Base-by-base conservation (phyloP, 441 rosid species). In the Cnidoscolus chayamansa region DNA sequence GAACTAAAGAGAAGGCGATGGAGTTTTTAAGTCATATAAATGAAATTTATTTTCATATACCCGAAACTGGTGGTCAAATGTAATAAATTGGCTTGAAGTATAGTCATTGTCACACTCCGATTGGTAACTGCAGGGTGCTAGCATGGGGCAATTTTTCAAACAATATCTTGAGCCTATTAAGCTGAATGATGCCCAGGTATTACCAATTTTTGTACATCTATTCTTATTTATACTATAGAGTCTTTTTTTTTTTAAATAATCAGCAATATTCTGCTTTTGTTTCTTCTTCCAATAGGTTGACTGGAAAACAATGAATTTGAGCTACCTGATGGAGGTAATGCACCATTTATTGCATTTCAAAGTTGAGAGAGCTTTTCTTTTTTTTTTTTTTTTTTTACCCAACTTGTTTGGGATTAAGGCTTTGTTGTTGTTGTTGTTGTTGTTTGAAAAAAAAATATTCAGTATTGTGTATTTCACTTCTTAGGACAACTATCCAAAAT, bases 111-210 rank as follows among this genome's bases (percentile, higher is more conserved):
- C 61, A 12, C 64, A 15, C 47, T 31, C 54, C 16, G 43, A 58
- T 75, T 78, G 69, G 17, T 65, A 69, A 69, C 70, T 77, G 68
- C 86, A 95, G 99, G 99, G 98, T 78, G 92, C 99, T 76, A 95
- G 99, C 80, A 67, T 95, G 87, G 99, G 98, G 68, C 98, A 89
- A 84, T 95, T 92, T 81, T 95, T 84, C 87, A 84, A 76, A 66
- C 87, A 88, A 71, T 95, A 90, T 80, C 96, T 95, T 63, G 89
- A 83, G 73, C 96, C 98, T 58, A 91, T 95, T 66, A 95, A 90
- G 84, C 81, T 95, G 83, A 95, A 95, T 80, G 92, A 91, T 74
- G 85, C 88, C 73, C 83, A 83, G 89, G 99, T 92, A 82, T 72
- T 74, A 2, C 49, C n/a, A 16, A 65, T 45, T 60, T 76, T 37